phyloP scores from a whole-genome alignment of 2,329 filamentous ascomycete species.

The Epichloe elymi region DNA sequence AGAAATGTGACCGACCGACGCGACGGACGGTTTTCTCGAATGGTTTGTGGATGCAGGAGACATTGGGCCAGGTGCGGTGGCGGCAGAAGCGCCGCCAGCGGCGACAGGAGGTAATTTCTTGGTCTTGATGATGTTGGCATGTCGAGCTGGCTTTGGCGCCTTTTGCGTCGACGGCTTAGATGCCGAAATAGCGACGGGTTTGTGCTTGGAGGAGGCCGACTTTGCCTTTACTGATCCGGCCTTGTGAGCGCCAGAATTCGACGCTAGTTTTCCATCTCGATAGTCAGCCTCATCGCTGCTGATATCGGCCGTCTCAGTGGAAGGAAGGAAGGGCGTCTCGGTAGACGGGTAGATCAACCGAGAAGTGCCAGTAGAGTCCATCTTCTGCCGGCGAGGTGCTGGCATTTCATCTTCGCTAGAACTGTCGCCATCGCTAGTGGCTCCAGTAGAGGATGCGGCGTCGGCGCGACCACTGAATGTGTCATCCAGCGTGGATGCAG shows the following conservation, averaged over 20 bases:
- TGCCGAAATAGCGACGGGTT: constrained; percentile 17
- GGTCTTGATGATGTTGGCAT: constrained; percentile 26
- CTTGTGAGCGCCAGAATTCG: constrained; percentile 25
- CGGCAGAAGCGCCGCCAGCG: constrained; percentile 7
- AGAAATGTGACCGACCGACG: constrained; percentile 38
- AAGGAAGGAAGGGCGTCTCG: constrained; percentile 38
- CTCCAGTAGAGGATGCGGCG: constrained; percentile 69
- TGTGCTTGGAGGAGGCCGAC: constrained; percentile 26
- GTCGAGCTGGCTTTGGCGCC: constrained; percentile 29
- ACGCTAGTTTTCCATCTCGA: constrained; percentile 14
- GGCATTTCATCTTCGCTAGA: constrained; percentile 51
- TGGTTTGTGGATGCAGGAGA: constrained; percentile 55
- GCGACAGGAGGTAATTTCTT: constrained; percentile 34
- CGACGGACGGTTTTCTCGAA: constrained; percentile 62
- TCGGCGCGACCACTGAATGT: constrained; percentile 86
- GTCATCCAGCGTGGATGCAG: constrained; percentile 85
- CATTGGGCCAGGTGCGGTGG: constrained; percentile 27
- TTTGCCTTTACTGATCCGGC: constrained; percentile 25
- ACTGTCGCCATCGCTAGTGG: constrained; percentile 65
- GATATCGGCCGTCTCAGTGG: constrained; percentile 32
- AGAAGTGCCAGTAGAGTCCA: constrained; percentile 28
- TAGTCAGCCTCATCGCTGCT: constrained; percentile 23
- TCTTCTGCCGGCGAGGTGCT: constrained; percentile 44
- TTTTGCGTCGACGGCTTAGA: constrained; percentile 26
- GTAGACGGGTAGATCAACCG: constrained; percentile 38